A percentile compares a stretch with the other conserved stretches of the same genome.
phyloP scores from a whole-genome alignment of 345 rosid species.

The Hypericum perforatum region DNA sequence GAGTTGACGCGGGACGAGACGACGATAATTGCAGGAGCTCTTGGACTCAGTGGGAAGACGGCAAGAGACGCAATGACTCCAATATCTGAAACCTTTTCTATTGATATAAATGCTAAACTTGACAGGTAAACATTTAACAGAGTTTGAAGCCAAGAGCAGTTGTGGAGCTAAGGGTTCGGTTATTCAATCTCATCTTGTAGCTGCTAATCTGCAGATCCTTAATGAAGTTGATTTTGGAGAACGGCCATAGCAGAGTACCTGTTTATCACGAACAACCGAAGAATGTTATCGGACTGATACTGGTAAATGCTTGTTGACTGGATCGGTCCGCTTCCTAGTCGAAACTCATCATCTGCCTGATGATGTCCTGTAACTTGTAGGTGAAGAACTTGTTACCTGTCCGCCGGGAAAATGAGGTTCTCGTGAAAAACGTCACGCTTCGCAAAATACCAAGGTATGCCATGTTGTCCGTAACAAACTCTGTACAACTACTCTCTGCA shows the following conservation, averaged over 20 bases:
- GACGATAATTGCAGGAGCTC: constrained; percentile 8
- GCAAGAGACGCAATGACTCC: constrained; percentile 8
- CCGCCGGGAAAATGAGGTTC: constrained; percentile 4
- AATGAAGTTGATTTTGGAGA: constrained; percentile 7
- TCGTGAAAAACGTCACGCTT: constrained; percentile 5
- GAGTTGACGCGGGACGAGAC: constrained; percentile 8
- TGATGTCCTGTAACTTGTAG: neutral
- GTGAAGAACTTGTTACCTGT: constrained; percentile 3
- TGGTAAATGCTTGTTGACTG: neutral
- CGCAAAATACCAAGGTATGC: constrained; percentile 5
- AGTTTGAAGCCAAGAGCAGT: neutral
- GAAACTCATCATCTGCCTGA: neutral
- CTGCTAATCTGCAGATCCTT: constrained; percentile 1
- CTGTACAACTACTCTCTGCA: neutral
- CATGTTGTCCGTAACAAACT: neutral
- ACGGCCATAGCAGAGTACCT: constrained; percentile 8
- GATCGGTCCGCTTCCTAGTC: neutral
- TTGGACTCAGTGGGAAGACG: constrained; percentile 4
- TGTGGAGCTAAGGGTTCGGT: neutral
- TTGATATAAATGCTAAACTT: constrained; percentile 8
- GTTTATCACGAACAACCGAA: constrained; percentile 7
- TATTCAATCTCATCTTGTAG: neutral
- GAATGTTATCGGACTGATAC: constrained; percentile 2
- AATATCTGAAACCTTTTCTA: constrained; percentile 4
- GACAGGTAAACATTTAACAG: neutral